Evolutionary conservation across 345 rosid genomes (phyloP).

Genomic region (Ricinus communis): DNA sequence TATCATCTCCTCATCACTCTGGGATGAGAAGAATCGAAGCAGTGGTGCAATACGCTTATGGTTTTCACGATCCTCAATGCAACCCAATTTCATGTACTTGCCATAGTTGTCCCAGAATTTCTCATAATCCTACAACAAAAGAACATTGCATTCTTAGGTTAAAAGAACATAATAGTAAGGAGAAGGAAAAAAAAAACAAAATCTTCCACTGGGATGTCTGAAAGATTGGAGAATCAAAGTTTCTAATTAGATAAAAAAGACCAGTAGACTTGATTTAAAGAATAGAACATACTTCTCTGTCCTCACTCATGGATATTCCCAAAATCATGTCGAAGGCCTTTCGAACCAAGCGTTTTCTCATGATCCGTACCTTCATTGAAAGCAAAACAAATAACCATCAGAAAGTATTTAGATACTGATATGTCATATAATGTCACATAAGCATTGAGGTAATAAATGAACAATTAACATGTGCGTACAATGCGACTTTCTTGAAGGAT

Average conservation of each 20-base stretch:
- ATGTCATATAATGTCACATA: background rate
- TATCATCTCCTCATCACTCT: conserved; percentile 88
- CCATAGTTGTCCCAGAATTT: conserved; percentile 94
- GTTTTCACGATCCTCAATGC: conserved; percentile 95
- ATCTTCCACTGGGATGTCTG: background rate
- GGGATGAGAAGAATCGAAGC: conserved; percentile 92
- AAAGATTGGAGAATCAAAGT: background rate
- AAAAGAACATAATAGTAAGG: background rate
- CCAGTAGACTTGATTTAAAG: background rate
- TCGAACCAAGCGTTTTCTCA: conserved; percentile 87
- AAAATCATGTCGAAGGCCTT: conserved; percentile 96
- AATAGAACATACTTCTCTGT: conserved; percentile 61
- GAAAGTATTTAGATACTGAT: too few species aligned
- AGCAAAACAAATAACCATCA: conserved; percentile 13
- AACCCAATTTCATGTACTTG: conserved; percentile 81
- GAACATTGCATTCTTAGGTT: background rate
- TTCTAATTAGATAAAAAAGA: background rate
- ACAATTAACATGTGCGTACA: conserved; percentile 39
- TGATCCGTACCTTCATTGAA: conserved; percentile 70
- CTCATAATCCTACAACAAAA: conserved; percentile 76
- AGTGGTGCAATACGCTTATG: conserved; percentile 96
- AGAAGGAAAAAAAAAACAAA: background rate
- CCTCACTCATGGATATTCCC: conserved; percentile 87
- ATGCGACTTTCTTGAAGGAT: conserved; percentile 98
- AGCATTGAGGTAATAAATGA: background rate